Evolutionary conservation across 1,284 basidiomycete genomes (phyloP), one percentile per base, ranked within the genome.

Genomic region (Malassezia caprae): DNA sequence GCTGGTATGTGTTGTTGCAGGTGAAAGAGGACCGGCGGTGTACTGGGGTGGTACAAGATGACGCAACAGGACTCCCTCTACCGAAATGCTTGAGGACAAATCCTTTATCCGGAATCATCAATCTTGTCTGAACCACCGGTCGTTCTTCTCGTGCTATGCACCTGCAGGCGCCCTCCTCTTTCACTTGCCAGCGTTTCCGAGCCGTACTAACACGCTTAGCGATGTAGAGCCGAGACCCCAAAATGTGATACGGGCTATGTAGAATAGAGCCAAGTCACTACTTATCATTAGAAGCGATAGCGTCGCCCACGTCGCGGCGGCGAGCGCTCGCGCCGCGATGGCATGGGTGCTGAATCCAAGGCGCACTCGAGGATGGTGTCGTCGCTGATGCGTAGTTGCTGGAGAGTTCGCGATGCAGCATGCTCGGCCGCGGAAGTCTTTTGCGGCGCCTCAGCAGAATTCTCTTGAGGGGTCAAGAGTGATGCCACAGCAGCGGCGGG

Each of bases 311-410:
- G 44, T 8, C 44, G 27, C 2, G 44, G 44, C 10, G 44, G 44
- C 10, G 44, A 46, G 15, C 30, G 44, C 17, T 46, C 44, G n/a
- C 44, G 44, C 27, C 27, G 12, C 7, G n/a, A 8, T n/a, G 23
- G 28, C 1, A 31, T 8, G 17, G 34, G 35, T 8, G 46, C 34
- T n/a, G 34, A 21, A 19, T 48, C 24, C 8, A 37, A 13, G 10
- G 34, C 62, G 50, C 66, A 68, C 37, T 68, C 66, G 15, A 68
- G 35, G 7, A 57, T 5, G 32, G 62, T 61, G 24, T 57, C 61
- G 8, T 56, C 56, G 0, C 31, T n/a, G 8, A 68, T 27, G 13
- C 43, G 32, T 27, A 68, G 37, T 26, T 64, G 44, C 6, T 53
- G 46, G n/a, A 68, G 17, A 10, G 62, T 63, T 13, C 41, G 61